Evolutionary conservation across 1,284 basidiomycete genomes (phyloP), one percentile per base, ranked within the genome.

Genomic region (Ustilago esculenta): DNA sequence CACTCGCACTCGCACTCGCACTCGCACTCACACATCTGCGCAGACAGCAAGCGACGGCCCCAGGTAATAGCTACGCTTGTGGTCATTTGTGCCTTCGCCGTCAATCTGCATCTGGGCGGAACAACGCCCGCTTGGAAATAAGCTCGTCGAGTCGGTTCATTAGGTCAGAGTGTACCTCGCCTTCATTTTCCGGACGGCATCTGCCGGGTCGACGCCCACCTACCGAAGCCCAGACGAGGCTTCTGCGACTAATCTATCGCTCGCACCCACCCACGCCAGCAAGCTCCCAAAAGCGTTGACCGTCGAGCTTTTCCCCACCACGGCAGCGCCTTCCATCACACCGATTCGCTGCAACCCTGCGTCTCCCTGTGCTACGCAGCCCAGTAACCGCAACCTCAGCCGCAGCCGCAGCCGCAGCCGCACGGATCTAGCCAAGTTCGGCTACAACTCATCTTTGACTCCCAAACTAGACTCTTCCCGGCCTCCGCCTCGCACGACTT

Each of bases 141-240:
- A 50, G 59, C 47, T 56, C 46, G n/a, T 50, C 21, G 20, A 30
- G 36, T 29, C 30, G 21, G 25, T 52, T 47, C 37, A 39, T 48
- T 51, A 23, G n/a, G 9, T 15, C 11, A 5, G 27, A 40, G 25
- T 27, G 40, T 33, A 44, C 43, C 33, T 32, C 36, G 2, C 44
- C 44, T 48, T 57, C 49, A 52, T 56, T 43, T 52, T 51, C 35
- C 47, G 27, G 30, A 52, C 59, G 52, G 49, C 54, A 64, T 57
- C 61, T 53, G 61, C 54, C 53, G 49, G n/a, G 24, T 40, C 54
- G 53, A 64, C 54, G 49, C 61, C 61, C 54, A 64, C 61, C 54
- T 25, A 40, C 52, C 59, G 59, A 61, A 55, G 48, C 42, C 47
- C 41, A 43, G 53, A 30, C 42, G 20, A 43, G 41, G 29, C 42